phyloP scores from a whole-genome alignment of 805 yeast species.

The Hanseniaspora thailandica region DNA sequence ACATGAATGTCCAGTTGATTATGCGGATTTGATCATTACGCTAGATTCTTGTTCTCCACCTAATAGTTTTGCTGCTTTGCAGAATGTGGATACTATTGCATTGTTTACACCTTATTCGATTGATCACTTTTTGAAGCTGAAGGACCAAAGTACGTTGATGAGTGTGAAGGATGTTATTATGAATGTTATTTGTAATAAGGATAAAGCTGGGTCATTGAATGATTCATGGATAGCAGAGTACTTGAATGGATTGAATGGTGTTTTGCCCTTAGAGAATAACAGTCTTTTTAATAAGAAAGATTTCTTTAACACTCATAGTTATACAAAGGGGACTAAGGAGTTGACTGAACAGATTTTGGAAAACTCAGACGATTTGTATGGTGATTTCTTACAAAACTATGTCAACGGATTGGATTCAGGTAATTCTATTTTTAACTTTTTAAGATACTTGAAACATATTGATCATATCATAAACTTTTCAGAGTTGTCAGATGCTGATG shows the following conservation, averaged over 20 bases:
- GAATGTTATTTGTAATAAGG: constrained; percentile 10
- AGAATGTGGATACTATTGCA: background rate
- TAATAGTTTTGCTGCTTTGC: background rate
- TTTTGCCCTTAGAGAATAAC: background rate
- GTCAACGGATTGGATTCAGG: constrained; percentile 11
- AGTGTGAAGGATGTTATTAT: background rate
- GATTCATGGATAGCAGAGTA: constrained; percentile 8
- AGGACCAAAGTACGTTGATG: background rate
- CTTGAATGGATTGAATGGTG: background rate
- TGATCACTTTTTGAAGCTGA: constrained; percentile 4
- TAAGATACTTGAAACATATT: background rate
- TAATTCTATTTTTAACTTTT: constrained; percentile 9
- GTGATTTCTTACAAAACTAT: constrained; percentile 8
- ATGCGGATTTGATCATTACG: constrained; percentile 35
- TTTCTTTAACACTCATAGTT: background rate
- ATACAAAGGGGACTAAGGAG: background rate
- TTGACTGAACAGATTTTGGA: constrained; percentile 5
- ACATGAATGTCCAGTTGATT: constrained; percentile 20
- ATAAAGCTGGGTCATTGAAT: constrained; percentile 2
- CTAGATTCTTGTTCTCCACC: constrained; percentile 37
- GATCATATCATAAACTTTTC: constrained; percentile 8
- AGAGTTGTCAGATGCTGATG: constrained; percentile 1
- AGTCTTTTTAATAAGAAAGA: background rate
- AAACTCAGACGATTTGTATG: constrained; percentile 6
- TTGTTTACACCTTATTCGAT: constrained; percentile 8